phyloP scores from a whole-genome alignment of 2,329 filamentous ascomycete genomes.

The Metarhizium humberi region DNA sequence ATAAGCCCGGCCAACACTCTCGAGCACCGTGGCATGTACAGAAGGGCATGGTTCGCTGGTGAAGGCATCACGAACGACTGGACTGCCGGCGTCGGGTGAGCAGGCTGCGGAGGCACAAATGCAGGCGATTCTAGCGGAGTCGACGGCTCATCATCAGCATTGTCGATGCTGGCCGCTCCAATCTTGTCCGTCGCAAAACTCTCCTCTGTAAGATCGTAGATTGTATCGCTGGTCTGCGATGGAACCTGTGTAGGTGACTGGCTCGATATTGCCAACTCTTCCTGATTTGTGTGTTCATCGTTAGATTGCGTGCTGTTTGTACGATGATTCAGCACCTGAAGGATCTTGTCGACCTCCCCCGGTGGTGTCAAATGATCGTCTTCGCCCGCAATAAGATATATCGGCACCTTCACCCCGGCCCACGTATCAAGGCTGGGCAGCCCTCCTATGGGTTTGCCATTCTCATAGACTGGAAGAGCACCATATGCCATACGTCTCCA shows the following conservation, averaged over 20 bases:
- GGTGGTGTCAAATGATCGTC: slow-evolving; percentile 69
- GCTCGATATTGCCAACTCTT: neutral
- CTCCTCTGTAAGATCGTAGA: neutral
- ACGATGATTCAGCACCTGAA: slow-evolving; percentile 23
- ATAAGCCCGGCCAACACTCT: slow-evolving; percentile 73
- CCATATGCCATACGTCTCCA: slow-evolving; percentile 77
- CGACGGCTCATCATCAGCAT: slow-evolving; percentile 33
- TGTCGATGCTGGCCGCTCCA: slow-evolving; percentile 22
- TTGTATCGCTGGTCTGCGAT: neutral
- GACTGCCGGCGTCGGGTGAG: slow-evolving; percentile 44
- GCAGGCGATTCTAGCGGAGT: slow-evolving; percentile 32
- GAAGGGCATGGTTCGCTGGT: slow-evolving; percentile 73
- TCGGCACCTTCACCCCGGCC: slow-evolving; percentile 61
- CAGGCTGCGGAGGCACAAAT: slow-evolving; percentile 34
- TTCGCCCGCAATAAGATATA: slow-evolving; percentile 72
- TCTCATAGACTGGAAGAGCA: slow-evolving; percentile 50
- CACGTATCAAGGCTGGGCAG: slow-evolving; percentile 63
- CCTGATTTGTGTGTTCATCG: neutral
- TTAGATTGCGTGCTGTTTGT: slow-evolving; percentile 12
- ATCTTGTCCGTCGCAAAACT: neutral
- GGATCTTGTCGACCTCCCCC: slow-evolving; percentile 60
- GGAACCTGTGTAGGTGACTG: neutral
- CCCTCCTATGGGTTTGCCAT: slow-evolving; percentile 47
- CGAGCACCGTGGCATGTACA: slow-evolving; percentile 69
- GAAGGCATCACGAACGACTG: slow-evolving; percentile 62